Base-by-base conservation (phyloP, 176 grass and related monocot species). In the Dendrocalamus sinicus region DNA sequence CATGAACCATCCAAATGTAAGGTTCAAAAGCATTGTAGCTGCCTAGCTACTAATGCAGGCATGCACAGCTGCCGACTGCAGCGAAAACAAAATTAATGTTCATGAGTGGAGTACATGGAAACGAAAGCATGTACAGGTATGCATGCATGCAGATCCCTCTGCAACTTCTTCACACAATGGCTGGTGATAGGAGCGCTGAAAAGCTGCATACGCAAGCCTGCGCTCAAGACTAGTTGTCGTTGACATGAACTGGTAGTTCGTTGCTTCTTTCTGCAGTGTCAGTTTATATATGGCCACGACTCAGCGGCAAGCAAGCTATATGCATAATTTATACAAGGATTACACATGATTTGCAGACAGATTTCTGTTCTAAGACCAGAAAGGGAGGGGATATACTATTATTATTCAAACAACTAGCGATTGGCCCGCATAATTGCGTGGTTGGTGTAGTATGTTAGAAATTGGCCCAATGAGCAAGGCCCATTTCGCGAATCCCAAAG, bases 151-250 rank as follows among this genome's bases (percentile, higher is more conserved):
- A 43, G 44, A 84, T 84, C 70, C 57, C 44, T 82, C 89, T 83
- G 89, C 73, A 22, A 22, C 30, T 77, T 22, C 63, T 63, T 53
- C 63, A n/a, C 79, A 59, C 60, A 44, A 74, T 46, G 12, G 66
- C 72, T 64, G 65, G 88, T 60, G 67, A 55, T 13, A 74, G 68
- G 60, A 75, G 70, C 50, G 51, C 79, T 81, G 76, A 28, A 87
- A 90, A 71, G 84, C 66, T 90, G 73, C 52, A 37, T 43, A 61
- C 53, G 72, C 65, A 54, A 44, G 45, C 74, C 87, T 89, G 87
- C 68, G 40, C 48, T 48, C 59, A 66, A 89, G 84, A 90, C 89
- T 79, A 83, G 50, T 86, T 87, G 85, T 91, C 89, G 79, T 87
- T 87, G 85, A 91, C 80, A 91, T 61, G 68, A 66, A 80, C 80